phyloP scores from a whole-genome alignment of 768 basidiomycete species.

The Gelatoporia subvermispora region DNA sequence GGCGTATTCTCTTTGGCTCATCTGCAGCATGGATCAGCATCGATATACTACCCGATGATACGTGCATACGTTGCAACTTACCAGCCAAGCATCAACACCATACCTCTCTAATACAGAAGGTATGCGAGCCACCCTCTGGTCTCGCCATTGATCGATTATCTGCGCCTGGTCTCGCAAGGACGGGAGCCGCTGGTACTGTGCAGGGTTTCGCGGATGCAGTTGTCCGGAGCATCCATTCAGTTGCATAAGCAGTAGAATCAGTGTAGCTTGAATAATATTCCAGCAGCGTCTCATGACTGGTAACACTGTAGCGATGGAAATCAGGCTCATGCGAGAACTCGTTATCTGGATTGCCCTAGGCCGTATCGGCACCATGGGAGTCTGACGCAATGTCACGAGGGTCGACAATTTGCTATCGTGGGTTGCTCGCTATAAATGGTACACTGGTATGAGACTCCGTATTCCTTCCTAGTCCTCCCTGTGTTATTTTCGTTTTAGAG shows the following conservation, averaged over 20 bases:
- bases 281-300: not conserved
- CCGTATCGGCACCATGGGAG: not conserved
- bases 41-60: not conserved
- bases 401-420: slow-evolving; percentile 1
- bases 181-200: slow-evolving; percentile 33
- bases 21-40: slow-evolving; percentile 21
- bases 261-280: not conserved
- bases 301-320: too few species aligned
- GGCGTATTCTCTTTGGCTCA: slow-evolving; percentile 46
- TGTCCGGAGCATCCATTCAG: slow-evolving; percentile 4
- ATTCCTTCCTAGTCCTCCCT: not conserved
- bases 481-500: slow-evolving; percentile 30
- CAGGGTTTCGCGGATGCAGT: slow-evolving; percentile 19
- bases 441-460: slow-evolving; percentile 7
- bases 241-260: not conserved
- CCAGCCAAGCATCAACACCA: slow-evolving; percentile 39
- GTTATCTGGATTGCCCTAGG: not conserved
- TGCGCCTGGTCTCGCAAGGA: slow-evolving; percentile 35
- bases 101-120: slow-evolving; percentile 40
- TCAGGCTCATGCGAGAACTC: too few species aligned
- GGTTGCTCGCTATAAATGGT: slow-evolving; percentile 8
- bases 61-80: slow-evolving; percentile 14
- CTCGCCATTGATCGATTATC: slow-evolving; percentile 38
- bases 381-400: not conserved
- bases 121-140: slow-evolving; percentile 36